A percentile compares a stretch with the other conserved stretches of the same genome.
These are phyloP conservation scores for Desmodesmus armatus DNA, from an alignment of 139 green algal species.

Conservation along the genomic window DNA sequence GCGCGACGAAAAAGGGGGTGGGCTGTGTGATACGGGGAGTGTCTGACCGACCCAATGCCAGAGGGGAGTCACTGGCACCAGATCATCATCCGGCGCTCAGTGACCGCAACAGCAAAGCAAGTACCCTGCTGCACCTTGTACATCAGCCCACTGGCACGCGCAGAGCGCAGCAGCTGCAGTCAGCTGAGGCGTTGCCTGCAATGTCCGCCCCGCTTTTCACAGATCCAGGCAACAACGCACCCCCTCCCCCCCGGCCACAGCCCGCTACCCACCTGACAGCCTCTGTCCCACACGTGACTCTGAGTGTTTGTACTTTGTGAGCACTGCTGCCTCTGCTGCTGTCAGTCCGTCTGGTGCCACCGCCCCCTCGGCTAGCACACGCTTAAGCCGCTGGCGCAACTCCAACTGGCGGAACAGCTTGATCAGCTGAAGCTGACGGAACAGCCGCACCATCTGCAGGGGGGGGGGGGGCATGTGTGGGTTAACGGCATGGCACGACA, in stretches of 20 bases:
- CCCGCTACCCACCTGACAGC: conserved; percentile 59
- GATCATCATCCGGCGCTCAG: too few species aligned
- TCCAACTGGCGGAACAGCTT: conserved; percentile 76
- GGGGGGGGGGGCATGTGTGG: too few species aligned
- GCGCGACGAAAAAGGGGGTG: too few species aligned
- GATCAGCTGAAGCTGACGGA: conserved; percentile 84
- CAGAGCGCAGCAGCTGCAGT: neutral
- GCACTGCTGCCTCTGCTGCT: conserved; percentile 40
- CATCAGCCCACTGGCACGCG: neutral
- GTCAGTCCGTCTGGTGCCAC: conserved; percentile 11
- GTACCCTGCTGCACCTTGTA: too few species aligned
- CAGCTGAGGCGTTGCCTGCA: neutral
- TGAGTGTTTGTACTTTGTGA: conserved; percentile 45
- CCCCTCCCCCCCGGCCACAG: neutral
- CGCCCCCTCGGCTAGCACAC: neutral
- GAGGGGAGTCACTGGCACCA: too few species aligned
- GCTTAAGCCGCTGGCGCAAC: conserved; percentile 39
- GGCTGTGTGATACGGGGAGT: too few species aligned
- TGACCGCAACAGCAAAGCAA: neutral
- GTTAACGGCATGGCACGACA: too few species aligned
- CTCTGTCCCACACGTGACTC: conserved; percentile 87
- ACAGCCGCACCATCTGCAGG: conserved; percentile 80
- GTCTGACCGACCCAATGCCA: too few species aligned
- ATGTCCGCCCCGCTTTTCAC: neutral
- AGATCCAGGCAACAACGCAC: neutral